Base-by-base conservation (phyloP, 225 moss, liverwort and hornwort species). In the Bryum argenteum region DNA sequence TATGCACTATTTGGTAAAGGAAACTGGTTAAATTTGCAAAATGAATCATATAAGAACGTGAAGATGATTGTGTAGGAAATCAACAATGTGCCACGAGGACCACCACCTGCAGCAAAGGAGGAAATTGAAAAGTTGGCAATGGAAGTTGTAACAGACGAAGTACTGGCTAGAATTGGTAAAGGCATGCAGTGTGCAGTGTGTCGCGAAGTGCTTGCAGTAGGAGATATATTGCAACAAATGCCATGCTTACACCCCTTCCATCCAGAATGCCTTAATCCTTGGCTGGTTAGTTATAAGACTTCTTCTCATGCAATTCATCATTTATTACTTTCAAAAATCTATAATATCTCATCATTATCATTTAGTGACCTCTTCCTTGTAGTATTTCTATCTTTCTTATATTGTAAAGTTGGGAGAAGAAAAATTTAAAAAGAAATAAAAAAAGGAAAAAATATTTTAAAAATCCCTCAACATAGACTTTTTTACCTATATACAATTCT, bases 101-200 rank as follows among this genome's bases (percentile, higher is more conserved):
- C 93, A 16, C 96, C 93, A 22, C 93, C 90, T 1, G 91, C 96
- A 15, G 85, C 93, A 2, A 90, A 83, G 57, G 91, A 87, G 61
- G 91, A 93, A 70, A 84, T 93, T 39, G 90, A 88, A 38, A 96
- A 93, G 74, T 47, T 96, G 69, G 73, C 79, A 11, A 50, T 93
- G 26, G 60, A 81, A 44, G 65, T 67, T 41, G 74, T 91, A 33
- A 96, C 87, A 1, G 77, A 84, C 17, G 65, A 62, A 22, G 78
- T 87, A 22, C 16, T 96, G 21, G 61, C 77, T 2, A 85, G 75
- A 17, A 17, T 90, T 33, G 90, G 85, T 57, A 82, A 83, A 22
- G 90, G 76, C 67, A 84, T 78, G 6, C 88, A 93, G 50, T 93
- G 93, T 69, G 81, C 77, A 11, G 91, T 93, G 54, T 83, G 77